phyloP scores from a whole-genome alignment of 108 stramenopile genomes.

The Cyclotella choctawhatcheeana region DNA sequence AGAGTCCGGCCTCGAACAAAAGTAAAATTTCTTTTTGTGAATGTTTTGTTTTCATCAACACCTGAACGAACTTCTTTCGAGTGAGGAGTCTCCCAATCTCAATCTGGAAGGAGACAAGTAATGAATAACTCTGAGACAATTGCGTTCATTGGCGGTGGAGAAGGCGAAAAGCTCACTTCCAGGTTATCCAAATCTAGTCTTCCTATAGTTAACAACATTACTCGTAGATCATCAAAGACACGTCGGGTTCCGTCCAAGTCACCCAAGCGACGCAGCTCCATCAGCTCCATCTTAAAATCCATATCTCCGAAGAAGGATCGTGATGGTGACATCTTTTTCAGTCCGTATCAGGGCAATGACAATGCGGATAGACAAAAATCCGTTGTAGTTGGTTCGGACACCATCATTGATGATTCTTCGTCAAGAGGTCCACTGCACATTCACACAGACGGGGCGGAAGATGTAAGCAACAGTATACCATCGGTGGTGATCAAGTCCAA shows the following conservation, averaged over 20 bases:
- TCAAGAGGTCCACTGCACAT: background rate
- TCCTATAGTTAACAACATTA: background rate
- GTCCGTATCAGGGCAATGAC: constrained; percentile 9
- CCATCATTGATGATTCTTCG: background rate
- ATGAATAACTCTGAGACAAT: too few relatives aligned
- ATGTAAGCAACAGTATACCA: background rate
- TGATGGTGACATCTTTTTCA: constrained; percentile 17
- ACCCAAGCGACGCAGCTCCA: background rate
- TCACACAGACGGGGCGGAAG: background rate
- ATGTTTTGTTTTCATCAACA: too few relatives aligned
- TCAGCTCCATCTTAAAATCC: constrained; percentile 2
- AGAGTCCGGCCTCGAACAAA: too few relatives aligned
- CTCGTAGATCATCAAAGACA: background rate
- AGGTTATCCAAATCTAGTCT: background rate
- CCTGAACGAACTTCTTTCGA: too few relatives aligned
- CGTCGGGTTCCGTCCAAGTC: background rate
- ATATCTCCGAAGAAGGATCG: constrained; percentile 4
- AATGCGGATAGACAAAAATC: background rate
- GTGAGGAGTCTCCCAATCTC: too few relatives aligned
- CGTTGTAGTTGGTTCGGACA: background rate
- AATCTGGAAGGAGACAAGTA: too few relatives aligned
- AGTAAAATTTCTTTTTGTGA: too few relatives aligned
- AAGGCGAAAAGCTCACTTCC: background rate
- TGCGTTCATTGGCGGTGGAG: constrained; percentile 1
- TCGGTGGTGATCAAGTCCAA: background rate